Base-by-base conservation (phyloP, 352 stramenopile genomes). In the Salisapilia sapeloensis region DNA sequence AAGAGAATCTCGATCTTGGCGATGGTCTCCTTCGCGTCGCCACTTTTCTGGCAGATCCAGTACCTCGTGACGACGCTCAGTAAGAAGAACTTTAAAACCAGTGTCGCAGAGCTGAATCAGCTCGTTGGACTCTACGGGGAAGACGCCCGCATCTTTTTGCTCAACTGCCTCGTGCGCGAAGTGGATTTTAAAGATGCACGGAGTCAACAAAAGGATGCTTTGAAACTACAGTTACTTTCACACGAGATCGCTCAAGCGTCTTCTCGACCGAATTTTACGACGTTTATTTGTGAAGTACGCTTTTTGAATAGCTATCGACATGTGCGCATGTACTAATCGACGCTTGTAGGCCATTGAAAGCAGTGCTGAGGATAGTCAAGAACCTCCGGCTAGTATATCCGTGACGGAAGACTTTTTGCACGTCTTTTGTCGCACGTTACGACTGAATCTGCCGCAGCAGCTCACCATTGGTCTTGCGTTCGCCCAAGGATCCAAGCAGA, bases 31-130 rank as follows among this genome's bases (percentile, higher is more conserved):
- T 93, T 94, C 50, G 78, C 79, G 45, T 92, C 80, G 52, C 82
- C 82, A 42, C 56, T 94, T 23, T 94, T 94, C 55, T 95, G 77
- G 80, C 82, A 95, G 59, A 95, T 95, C 44, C 83, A 90, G 44
- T 92, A 92, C 50, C 57, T 95, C 36, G 78, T 95, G 21, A 90
- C 71, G 20, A 94, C 91, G 54, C 67, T 95, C 33, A 93, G 54
- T 59, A 95, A 95, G 65, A 93, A 93, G 40, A 93, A 93, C 54
- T 92, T 93, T 56, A 93, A 93, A 60, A 82, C 74, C 28, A 92
- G 84, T 35, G 78, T 94, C 35, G 76, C 80, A 9, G 82, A 95
- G 57, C 64, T 95, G 32, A 93, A 93, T 44, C 82, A 95, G 79
- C 70, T 94, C 30, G 81, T 94, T 31, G 76, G 79, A 19, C 59